Evolutionary conservation across 129 eudicot species (phyloP).

Genomic region (Kitagawia praeruptora): DNA sequence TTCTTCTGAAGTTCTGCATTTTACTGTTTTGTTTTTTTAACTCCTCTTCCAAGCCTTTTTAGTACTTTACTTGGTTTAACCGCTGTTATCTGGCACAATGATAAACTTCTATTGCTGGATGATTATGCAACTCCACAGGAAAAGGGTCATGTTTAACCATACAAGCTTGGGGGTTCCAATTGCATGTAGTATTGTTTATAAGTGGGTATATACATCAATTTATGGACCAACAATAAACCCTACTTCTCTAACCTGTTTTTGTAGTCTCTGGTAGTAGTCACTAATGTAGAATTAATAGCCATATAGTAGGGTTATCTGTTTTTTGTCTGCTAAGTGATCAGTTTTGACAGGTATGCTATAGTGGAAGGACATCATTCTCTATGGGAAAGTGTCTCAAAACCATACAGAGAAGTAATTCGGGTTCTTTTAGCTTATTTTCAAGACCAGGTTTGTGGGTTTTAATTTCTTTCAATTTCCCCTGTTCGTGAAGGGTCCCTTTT

Average conservation of each 20-base stretch:
- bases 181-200: neutral
- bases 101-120: neutral
- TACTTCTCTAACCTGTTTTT: neutral
- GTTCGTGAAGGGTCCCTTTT: neutral
- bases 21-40: neutral
- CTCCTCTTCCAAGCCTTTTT: neutral
- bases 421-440: constrained; percentile 82
- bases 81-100: neutral
- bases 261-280: neutral
- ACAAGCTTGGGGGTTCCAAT: neutral
- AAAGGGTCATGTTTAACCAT: neutral
- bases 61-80: constrained; percentile 1
- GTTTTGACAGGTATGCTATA: constrained; percentile 60
- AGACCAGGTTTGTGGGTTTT: constrained; percentile 53
- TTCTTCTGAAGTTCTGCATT: neutral
- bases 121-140: neutral
- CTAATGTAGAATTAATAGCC: neutral
- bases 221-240: neutral
- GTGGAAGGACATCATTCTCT: constrained; percentile 93
- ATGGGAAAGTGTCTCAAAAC: constrained; percentile 86
- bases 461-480: neutral
- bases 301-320: neutral
- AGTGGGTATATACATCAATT: neutral
- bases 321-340: constrained; percentile 26
- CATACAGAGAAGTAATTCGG: constrained; percentile 92